Evolutionary conservation across 306 rosid species (phyloP), one percentile per base, ranked within the genome.

Genomic region (Cicer pinnatifidum): DNA sequence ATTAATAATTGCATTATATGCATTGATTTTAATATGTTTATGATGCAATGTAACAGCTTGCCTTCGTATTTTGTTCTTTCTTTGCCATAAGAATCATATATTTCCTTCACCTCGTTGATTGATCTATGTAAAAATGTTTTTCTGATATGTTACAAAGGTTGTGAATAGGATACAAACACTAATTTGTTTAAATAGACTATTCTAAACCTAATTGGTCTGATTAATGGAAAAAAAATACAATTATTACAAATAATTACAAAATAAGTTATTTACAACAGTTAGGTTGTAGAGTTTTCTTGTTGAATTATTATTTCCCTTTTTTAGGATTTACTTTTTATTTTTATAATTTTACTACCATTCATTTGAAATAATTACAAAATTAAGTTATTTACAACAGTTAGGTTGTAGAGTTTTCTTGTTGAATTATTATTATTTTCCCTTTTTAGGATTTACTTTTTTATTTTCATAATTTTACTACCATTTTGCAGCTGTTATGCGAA

Each of bases 401-500:
- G 59, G 51, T 51, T 74, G 20, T 61, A 33, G 20, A 61, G 35
- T 79, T 60, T 68, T 20, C 57, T 16, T 67, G 17, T 61, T 7
- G 56, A 52, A 75, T 82, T 8, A 11, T 4, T 54, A 63, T 67
- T 46, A 48, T 15, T 51, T 51, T 2, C 11, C 12, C 17, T 28
- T 63, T 67, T 35, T 72, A 35, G 37, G 47, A 53, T 38, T 51
- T 35, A 56, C 28, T 16, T 37, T 47, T 11, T 20, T 4, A n/a
- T 67, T 48, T 67, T 71, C 44, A 38, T 71, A 20, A 35, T 3
- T 46, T 4, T 63, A 8, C 72, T 20, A 70, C 66, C 68, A 63
- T 58, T 54, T 39, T 86, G 84, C 89, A 93, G 98, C 84, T 93
- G 98, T 75, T 93, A 87, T 82, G 96, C 96, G 44, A 93, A 91